Conservation (phyloP, 2,329 filamentous ascomycete genomes). For the Exophiala bonariae region DNA sequence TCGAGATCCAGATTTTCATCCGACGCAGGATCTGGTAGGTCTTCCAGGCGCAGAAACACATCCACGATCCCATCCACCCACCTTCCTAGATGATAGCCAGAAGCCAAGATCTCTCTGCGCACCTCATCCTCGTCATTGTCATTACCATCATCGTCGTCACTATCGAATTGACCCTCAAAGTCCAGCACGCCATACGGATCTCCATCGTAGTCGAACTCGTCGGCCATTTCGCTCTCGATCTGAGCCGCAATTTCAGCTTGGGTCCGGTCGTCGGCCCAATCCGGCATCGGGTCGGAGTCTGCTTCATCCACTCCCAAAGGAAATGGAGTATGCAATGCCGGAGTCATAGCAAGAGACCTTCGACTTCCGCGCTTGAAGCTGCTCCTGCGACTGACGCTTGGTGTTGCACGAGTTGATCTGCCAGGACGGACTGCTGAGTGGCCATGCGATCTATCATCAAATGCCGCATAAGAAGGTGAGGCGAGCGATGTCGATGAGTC, state of each 20-base stretch:
- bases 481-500: constrained; percentile 56
- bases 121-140: constrained; percentile 53
- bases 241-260: constrained; percentile 29
- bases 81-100: constrained; percentile 56
- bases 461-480: constrained; percentile 25
- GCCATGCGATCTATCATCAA: constrained; percentile 10
- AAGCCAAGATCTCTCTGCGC: constrained; percentile 44
- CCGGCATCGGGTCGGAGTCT: constrained; percentile 16
- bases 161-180: constrained; percentile 32
- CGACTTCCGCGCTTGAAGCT: constrained; percentile 35
- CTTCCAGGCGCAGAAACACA: constrained; percentile 28
- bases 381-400: constrained; percentile 28
- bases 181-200: constrained; percentile 27
- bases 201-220: constrained; percentile 24
- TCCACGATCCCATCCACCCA: constrained; percentile 60
- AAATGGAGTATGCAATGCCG: constrained; percentile 21
- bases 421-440: not conserved
- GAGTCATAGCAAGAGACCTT: constrained; percentile 38
- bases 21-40: constrained; percentile 7
- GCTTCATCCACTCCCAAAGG: constrained; percentile 13
- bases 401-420: constrained; percentile 26
- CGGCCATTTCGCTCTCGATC: constrained; percentile 17
- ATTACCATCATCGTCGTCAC: constrained; percentile 30
- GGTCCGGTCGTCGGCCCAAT: constrained; percentile 27
- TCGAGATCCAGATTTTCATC: constrained; percentile 5